Percentiles rank a stretch among this genome's conserved stretches.
These are phyloP conservation scores for Cordia subcordata DNA, from an alignment of 257 asterid species.

Conservation along the genomic window DNA sequence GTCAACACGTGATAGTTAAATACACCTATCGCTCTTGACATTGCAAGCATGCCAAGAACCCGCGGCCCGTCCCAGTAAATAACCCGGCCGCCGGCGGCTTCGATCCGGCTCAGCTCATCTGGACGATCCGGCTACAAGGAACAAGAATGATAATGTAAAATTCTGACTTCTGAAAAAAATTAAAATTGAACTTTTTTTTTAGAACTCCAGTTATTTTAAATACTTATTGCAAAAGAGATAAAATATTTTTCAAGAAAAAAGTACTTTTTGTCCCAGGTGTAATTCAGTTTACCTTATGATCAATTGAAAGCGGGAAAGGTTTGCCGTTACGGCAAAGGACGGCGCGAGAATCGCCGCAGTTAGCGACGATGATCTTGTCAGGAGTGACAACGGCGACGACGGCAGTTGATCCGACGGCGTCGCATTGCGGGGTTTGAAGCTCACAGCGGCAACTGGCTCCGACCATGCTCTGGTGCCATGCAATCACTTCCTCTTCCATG, in stretches of 20 bases:
- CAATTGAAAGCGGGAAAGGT: slow-evolving; percentile 55
- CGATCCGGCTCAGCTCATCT: slow-evolving; percentile 63
- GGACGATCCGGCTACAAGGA: slow-evolving; percentile 70
- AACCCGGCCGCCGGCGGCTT: slow-evolving; percentile 74
- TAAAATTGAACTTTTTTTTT: too few species aligned
- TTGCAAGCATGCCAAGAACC: slow-evolving; percentile 74
- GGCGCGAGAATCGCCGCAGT: slow-evolving; percentile 82
- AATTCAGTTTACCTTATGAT: slow-evolving; percentile 62
- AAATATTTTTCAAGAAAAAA: not conserved
- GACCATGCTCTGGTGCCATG: slow-evolving; percentile 18
- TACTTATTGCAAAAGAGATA: too few species aligned
- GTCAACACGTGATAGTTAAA: too few species aligned
- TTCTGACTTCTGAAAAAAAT: not conserved
- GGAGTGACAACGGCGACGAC: slow-evolving; percentile 56
- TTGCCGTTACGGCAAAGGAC: slow-evolving; percentile 72
- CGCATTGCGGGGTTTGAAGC: slow-evolving; percentile 57
- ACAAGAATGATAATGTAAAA: not conserved
- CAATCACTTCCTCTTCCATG: slow-evolving; percentile 62
- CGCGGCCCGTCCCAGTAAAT: slow-evolving; percentile 81
- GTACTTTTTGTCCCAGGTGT: too few species aligned
- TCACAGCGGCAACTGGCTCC: slow-evolving; percentile 57
- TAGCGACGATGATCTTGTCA: slow-evolving; percentile 48
- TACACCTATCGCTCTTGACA: slow-evolving; percentile 85
- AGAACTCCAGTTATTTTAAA: too few species aligned
- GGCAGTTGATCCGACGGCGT: slow-evolving; percentile 79